These are phyloP conservation scores for Fusarium albosuccineum DNA, from an alignment of 2,329 filamentous ascomycete species.

Conservation along the genomic window DNA sequence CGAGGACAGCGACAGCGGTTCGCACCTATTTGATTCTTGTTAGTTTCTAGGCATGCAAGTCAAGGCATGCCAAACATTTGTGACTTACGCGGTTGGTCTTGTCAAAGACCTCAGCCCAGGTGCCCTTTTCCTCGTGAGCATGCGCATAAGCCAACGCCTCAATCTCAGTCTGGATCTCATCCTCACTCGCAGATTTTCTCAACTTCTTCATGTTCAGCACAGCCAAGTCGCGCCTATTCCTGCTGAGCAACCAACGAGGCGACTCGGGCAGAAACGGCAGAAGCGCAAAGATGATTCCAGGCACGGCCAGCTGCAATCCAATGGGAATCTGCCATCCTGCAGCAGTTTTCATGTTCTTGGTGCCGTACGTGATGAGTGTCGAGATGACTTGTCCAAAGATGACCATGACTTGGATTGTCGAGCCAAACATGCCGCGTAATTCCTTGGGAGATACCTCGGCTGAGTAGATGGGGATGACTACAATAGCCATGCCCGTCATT, in stretches of 20 bases:
- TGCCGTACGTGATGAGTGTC: constrained; percentile 45
- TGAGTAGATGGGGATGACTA: constrained; percentile 50
- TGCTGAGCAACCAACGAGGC: constrained; percentile 54
- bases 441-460: constrained; percentile 45
- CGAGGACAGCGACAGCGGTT: constrained; percentile 44
- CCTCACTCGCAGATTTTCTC: constrained; percentile 45
- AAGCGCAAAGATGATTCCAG: constrained; percentile 51
- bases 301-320: constrained; percentile 58
- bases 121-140: constrained; percentile 12
- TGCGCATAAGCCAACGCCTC: constrained; percentile 23
- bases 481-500: constrained; percentile 51
- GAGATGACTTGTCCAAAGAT: constrained; percentile 45
- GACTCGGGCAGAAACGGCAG: constrained; percentile 58
- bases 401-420: constrained; percentile 48
- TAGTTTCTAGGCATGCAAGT: background rate
- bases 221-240: constrained; percentile 16
- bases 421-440: constrained; percentile 47
- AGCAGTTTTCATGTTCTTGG: constrained; percentile 36
- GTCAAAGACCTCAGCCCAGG: constrained; percentile 24
- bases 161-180: constrained; percentile 44
- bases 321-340: constrained; percentile 60
- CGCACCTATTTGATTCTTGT: background rate
- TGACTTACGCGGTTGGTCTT: constrained; percentile 7
- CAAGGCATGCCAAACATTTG: background rate
- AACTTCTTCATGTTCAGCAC: constrained; percentile 46